Evolutionary conservation across 257 asterid species (phyloP), one percentile per base, ranked within the genome.

Genomic region (Nyctanthes arbortristis): DNA sequence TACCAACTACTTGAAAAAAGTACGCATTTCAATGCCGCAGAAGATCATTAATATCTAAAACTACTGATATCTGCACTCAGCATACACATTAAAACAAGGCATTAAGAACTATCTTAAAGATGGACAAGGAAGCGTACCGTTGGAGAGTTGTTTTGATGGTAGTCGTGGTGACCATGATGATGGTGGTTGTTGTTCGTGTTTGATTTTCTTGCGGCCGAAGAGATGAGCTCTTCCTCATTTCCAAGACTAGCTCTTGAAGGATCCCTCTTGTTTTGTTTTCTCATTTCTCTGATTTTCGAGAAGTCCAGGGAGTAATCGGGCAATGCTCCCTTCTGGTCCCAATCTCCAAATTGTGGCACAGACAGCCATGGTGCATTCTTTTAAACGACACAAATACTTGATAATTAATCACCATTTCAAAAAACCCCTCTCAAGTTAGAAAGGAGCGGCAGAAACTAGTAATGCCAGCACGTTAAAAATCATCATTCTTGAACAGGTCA

Each of bases 321-420:
- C 81, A 89, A 29, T 0, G 64, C 78, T 13, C 95, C 93, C 80
- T 91, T 87, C 65, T 89, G 97, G 70, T 91, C 97, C 97, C 97
- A 91, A 74, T 91, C 96, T 24, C 97, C 97, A 73, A 91, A 91
- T 40, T 91, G 97, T 40, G 97, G 96, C 78, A 91, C 96, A 47
- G 97, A 89, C 33, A 91, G 80, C 97, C 96, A 85, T 72, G 88
- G 86, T 4, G 80, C 84, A 62, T 77, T 78, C 63, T 72, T 89
- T 93, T 89, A 75, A 29, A 22, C 25, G 7, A 20, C 70, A 65
- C 7, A 5, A 0, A 43, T 32, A 49, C n/a, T 31, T 63, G 43
- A 30, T n/a, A 1, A 29, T 54, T 61, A 79, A 54, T 33, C 7
- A 27, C 12, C 67, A 49, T 28, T 39, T 22, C 28, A 69, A 75